A percentile compares a stretch with the other conserved stretches of the same genome.
phyloP scores from a whole-genome alignment of 2,329 filamentous ascomycete species.

The Fusarium piperis region DNA sequence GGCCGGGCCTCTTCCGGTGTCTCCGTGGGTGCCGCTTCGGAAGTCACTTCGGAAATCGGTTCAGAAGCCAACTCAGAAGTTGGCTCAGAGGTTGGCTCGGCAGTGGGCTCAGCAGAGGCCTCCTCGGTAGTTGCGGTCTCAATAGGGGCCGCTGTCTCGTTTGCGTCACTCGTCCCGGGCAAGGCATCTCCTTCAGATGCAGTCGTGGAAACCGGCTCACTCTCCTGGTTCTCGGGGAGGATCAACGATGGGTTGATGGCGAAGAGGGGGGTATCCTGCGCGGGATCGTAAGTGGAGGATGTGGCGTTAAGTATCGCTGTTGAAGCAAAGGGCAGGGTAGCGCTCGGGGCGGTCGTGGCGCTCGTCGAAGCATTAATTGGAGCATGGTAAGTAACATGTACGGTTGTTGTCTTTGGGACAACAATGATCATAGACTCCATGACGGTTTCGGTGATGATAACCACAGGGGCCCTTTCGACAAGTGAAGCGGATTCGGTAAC shows the following conservation, averaged over 20 bases:
- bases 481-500: constrained; percentile 26
- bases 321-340: constrained; percentile 12
- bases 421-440: constrained; percentile 28
- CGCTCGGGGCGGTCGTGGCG: background rate
- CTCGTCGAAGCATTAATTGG: constrained; percentile 22
- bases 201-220: constrained; percentile 13
- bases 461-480: constrained; percentile 23
- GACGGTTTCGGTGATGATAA: constrained; percentile 29
- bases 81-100: constrained; percentile 5
- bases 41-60: background rate
- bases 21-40: constrained; percentile 3
- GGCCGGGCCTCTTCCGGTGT: constrained; percentile 12
- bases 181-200: constrained; percentile 15
- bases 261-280: constrained; percentile 22
- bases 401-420: constrained; percentile 27
- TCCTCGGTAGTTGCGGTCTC: background rate
- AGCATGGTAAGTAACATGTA: constrained; percentile 30
- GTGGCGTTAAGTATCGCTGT: constrained; percentile 16
- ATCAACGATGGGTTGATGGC: constrained; percentile 24
- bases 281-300: constrained; percentile 1
- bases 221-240: constrained; percentile 15
- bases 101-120: background rate
- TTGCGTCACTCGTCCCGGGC: constrained; percentile 13
- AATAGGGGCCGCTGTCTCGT: constrained; percentile 9
- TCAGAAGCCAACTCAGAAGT: background rate